Evolutionary conservation across 345 rosid species (phyloP), one percentile per base, ranked within the genome.

Genomic region (Acer yangbiense): DNA sequence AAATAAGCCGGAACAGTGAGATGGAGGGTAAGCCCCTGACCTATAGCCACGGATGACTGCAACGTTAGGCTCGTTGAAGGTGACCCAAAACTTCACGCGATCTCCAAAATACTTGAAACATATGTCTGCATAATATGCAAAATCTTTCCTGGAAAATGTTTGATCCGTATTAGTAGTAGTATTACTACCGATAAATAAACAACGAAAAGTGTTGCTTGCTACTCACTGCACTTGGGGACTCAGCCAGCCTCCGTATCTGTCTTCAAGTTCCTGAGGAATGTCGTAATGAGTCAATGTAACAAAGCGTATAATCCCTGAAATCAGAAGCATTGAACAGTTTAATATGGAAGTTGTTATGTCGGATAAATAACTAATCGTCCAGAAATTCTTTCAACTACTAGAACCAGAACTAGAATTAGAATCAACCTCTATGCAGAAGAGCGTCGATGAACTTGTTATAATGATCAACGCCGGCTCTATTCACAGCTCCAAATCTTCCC

Each of bases 261-360:
- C 80, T 55, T 87, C 98, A 2, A 94, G 83, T 79, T 89, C 92
- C 82, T 91, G 93, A 76, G 98, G 98, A 63, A 86, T 80, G 79
- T 91, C 98, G 3, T 78, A 88, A 84, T 94, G 97, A 54, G 87
- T 86, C 75, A 93, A 81, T 6, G 95, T 86, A 81, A 93, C 93
- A 81, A 94, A 94, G 20, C 98, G 97, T 55, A 75, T 82, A 71
- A 94, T 90, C 71, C 97, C 98, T 94, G 89, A n/a, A 83, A 71
- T 74, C 62, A 69, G 39, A 70, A 69, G 18, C 29, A 58, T 9
- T 20, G 17, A 14, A 61, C 66, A 67, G 17, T 62, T 21, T 25
- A 44, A 6, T 32, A 32, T 44, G 4, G 23, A 43, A 13, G 20
- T 23, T 3, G 0, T 39, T 35, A 14, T 17, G 46, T 66, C 2